A percentile compares a stretch with the other conserved stretches of the same genome.
Evolutionary conservation across 805 yeast species (phyloP).

Genomic region (Wickerhamomyces mucosus): DNA sequence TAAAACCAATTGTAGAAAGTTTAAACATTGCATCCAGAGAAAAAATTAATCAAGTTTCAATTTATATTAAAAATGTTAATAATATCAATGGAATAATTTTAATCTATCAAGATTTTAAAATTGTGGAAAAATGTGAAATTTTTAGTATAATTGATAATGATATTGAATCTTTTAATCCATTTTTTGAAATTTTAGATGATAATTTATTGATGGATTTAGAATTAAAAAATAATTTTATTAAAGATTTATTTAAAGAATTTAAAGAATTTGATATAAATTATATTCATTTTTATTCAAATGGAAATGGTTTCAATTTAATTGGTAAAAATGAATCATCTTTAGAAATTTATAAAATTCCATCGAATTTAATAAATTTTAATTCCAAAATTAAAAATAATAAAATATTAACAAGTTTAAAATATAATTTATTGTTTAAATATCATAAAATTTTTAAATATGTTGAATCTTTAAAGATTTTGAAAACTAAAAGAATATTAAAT

Average conservation of each 20-base stretch:
- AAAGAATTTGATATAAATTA: constrained; percentile 44
- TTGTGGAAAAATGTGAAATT: constrained; percentile 50
- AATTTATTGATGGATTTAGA: constrained; percentile 33
- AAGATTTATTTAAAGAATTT: constrained; percentile 46
- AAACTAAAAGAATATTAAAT: too few species aligned
- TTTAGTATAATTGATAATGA: constrained; percentile 30
- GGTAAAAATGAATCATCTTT: too few species aligned
- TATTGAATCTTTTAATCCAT: constrained; percentile 24
- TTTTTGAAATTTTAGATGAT: constrained; percentile 34
- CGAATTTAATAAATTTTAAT: too few species aligned
- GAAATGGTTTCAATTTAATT: too few species aligned
- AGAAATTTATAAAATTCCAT: too few species aligned
- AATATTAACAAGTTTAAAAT: too few species aligned
- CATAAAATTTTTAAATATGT: too few species aligned
- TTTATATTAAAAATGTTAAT: constrained; percentile 40
- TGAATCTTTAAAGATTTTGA: too few species aligned
- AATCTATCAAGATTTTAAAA: constrained; percentile 43
- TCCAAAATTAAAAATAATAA: too few species aligned
- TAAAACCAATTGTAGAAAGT: constrained; percentile 40
- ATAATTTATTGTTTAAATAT: too few species aligned
- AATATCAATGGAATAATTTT: constrained; percentile 46
- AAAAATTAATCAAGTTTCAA: constrained; percentile 33
- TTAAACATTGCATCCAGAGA: constrained; percentile 31
- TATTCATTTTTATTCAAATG: too few species aligned
- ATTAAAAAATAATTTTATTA: too few species aligned